phyloP scores from a whole-genome alignment of 2,329 filamentous ascomycete genomes.

The Phyllosticta capitalensis region DNA sequence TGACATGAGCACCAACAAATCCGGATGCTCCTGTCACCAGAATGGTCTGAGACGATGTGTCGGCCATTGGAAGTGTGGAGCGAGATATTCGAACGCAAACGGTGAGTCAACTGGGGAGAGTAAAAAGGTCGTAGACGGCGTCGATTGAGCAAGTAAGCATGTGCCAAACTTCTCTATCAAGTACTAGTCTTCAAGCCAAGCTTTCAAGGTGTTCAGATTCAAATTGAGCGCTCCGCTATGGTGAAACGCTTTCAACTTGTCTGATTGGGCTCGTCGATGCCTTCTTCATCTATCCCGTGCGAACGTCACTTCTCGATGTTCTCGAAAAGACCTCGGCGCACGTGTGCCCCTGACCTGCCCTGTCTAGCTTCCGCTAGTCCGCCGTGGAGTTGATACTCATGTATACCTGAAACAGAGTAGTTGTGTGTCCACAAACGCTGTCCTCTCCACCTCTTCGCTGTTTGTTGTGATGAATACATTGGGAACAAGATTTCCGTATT shows the following conservation, averaged over 20 bases:
- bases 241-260: background rate
- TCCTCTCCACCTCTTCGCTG: background rate
- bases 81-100: background rate
- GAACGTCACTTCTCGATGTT: background rate
- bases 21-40: slow-evolving; percentile 20
- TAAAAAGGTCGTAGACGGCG: background rate
- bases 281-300: background rate
- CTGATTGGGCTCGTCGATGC: background rate
- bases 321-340: background rate
- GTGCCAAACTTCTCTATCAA: background rate
- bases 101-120: background rate
- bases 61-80: background rate
- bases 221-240: background rate
- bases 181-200: background rate
- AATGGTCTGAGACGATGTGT: slow-evolving; percentile 6
- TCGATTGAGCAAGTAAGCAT: background rate
- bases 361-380: background rate
- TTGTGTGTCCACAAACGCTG: background rate
- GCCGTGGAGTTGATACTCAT: background rate
- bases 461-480: no score
- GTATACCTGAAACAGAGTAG: background rate
- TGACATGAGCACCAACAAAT: slow-evolving; percentile 18
- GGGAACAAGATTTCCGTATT: no score
- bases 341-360: background rate
- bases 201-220: background rate